Conservation (phyloP, 169 alveolate species). For the Ichthyophthirius multifiliis region DNA sequence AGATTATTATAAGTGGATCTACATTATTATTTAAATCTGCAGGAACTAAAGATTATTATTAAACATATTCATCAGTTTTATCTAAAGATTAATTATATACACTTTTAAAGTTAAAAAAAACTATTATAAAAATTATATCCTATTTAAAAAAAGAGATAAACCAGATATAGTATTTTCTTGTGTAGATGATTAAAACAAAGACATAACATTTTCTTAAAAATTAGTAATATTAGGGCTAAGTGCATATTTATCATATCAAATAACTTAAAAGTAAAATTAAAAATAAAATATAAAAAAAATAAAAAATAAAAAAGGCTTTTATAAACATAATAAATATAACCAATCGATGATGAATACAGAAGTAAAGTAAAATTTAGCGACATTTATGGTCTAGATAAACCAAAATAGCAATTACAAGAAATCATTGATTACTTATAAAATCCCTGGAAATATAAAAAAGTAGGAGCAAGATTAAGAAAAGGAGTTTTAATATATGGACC, state of each 20-base stretch:
- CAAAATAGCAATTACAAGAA: conserved; percentile 57
- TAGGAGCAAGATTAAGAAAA: conserved; percentile 85
- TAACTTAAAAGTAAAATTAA: background rate
- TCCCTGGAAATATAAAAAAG: conserved; percentile 54
- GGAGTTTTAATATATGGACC: conserved; percentile 92
- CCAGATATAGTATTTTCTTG: background rate
- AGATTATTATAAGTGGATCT: background rate
- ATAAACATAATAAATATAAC: background rate
- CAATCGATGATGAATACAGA: conserved; percentile 3
- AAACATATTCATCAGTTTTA: background rate
- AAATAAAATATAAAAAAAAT: background rate
- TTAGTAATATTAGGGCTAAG: background rate
- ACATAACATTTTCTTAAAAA: background rate
- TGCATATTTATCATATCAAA: background rate
- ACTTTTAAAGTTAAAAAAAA: background rate
- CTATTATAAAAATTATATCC: background rate
- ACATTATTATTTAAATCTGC: background rate
- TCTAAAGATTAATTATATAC: background rate
- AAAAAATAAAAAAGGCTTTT: background rate
- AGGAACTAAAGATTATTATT: background rate
- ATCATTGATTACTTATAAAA: conserved; percentile 62
- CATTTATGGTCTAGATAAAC: conserved; percentile 60
- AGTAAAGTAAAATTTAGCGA: conserved; percentile 31
- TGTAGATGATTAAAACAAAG: background rate
- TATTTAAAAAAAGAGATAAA: background rate